phyloP scores from a whole-genome alignment of 202 grass and related monocot species.

The Dendrocalamus latiflorus region DNA sequence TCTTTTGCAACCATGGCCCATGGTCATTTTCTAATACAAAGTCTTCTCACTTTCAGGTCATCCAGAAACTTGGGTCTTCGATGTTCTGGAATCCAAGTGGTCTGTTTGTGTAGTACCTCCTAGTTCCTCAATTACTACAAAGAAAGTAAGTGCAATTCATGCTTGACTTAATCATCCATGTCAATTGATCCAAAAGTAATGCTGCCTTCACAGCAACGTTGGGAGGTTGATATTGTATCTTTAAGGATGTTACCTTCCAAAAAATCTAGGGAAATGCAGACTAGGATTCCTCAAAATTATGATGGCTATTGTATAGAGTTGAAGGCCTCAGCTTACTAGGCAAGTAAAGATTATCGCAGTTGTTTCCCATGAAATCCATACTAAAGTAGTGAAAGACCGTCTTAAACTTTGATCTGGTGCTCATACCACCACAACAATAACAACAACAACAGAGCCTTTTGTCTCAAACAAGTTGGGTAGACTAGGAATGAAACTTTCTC shows the following conservation, averaged over 20 bases:
- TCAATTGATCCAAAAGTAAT: slow-evolving; percentile 58
- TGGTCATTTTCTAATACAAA: neutral
- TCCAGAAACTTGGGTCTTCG: slow-evolving; percentile 81
- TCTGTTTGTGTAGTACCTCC: slow-evolving; percentile 72
- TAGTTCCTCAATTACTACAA: slow-evolving; percentile 77
- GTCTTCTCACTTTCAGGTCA: slow-evolving; percentile 57
- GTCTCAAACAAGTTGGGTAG: too few species aligned
- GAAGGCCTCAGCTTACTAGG: neutral
- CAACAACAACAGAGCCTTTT: too few species aligned
- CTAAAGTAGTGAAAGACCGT: neutral
- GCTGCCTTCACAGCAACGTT: neutral
- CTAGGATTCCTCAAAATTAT: neutral
- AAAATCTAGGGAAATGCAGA: neutral
- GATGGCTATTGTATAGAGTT: neutral
- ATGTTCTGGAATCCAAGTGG: slow-evolving; percentile 84
- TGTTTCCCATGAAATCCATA: neutral
- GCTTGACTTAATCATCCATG: neutral
- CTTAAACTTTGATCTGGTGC: neutral
- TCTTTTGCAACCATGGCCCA: neutral
- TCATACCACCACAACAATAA: neutral
- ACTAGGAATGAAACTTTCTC: too few species aligned
- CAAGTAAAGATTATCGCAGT: neutral
- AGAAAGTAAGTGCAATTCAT: slow-evolving; percentile 60
- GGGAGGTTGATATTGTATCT: neutral
- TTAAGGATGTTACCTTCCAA: neutral